Conservation (phyloP, 202 grass and related monocot species). For the Carex arenaria region DNA sequence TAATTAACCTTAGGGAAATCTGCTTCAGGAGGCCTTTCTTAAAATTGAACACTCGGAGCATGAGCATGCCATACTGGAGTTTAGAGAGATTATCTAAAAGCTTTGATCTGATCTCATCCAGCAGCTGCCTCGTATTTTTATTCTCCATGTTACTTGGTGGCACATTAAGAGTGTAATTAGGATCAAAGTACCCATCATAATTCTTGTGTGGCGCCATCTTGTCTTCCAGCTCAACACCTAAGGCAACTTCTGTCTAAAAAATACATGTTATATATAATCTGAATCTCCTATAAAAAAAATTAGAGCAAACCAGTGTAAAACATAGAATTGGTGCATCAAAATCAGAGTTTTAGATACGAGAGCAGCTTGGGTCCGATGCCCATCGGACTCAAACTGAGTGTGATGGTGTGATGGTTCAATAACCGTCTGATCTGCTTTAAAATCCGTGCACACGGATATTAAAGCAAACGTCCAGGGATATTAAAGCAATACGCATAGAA, state of each 20-base stretch:
- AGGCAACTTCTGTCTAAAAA: constrained; percentile 74
- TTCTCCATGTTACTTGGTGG: constrained; percentile 91
- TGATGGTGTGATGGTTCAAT: too few species aligned
- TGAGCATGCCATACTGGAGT: constrained; percentile 35
- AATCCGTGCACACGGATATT: too few species aligned
- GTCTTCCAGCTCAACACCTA: constrained; percentile 71
- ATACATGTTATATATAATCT: not conserved
- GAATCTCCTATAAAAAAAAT: not conserved
- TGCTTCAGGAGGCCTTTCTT: constrained; percentile 60
- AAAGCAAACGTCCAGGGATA: too few species aligned
- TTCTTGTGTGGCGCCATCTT: constrained; percentile 81
- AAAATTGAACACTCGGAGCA: constrained; percentile 83
- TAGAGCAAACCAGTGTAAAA: not conserved
- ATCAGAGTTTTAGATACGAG: constrained; percentile 18
- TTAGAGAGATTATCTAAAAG: constrained; percentile 83
- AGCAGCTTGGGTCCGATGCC: too few species aligned
- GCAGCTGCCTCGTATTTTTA: constrained; percentile 46
- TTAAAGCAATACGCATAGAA: too few species aligned
- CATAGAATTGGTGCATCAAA: constrained; percentile 47
- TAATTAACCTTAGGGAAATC: constrained; percentile 71
- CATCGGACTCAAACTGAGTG: too few species aligned
- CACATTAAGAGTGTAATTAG: constrained; percentile 74
- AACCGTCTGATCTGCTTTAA: too few species aligned
- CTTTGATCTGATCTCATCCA: constrained; percentile 61
- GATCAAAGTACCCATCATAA: constrained; percentile 76